These are phyloP conservation scores for Penicillium egyptiacum DNA, from an alignment of 495 filamentous ascomycete species.

Conservation along the genomic window DNA sequence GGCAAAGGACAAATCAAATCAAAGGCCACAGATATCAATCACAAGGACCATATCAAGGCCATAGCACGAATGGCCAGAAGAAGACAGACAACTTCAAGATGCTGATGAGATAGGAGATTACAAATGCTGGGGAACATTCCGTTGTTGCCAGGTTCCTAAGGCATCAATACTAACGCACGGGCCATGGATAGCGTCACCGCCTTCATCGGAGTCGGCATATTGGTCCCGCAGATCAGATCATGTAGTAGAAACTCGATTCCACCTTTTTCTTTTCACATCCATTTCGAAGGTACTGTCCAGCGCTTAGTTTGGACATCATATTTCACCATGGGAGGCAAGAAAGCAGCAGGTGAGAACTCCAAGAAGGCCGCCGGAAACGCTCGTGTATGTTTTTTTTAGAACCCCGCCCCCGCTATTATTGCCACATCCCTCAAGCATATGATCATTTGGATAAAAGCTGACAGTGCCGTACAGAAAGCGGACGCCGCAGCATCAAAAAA, in stretches of 20 bases:
- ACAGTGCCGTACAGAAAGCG: constrained; percentile 66
- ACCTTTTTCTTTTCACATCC: constrained; percentile 15
- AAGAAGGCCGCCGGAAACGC: constrained; percentile 93
- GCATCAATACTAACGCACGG: constrained; percentile 8
- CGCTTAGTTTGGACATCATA: neutral
- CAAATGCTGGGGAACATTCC: constrained; percentile 2
- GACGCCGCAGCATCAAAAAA: constrained; percentile 78
- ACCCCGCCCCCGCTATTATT: constrained; percentile 37
- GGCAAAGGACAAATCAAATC: neutral
- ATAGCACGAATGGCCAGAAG: constrained; percentile 8
- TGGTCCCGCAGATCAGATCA: constrained; percentile 30
- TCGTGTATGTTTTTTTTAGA: constrained; percentile 39
- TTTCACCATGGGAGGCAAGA: constrained; percentile 55
- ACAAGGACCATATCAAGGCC: constrained; percentile 12
- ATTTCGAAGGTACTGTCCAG: neutral
- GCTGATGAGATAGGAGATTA: constrained; percentile 9
- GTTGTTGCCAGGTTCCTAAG: neutral
- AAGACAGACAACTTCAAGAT: neutral
- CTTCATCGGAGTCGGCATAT: constrained; percentile 32
- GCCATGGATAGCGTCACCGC: constrained; percentile 25
- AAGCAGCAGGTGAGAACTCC: constrained; percentile 66
- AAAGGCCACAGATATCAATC: neutral
- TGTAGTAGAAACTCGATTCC: constrained; percentile 20
- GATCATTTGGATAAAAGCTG: constrained; percentile 13
- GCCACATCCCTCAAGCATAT: constrained; percentile 12